phyloP scores from a whole-genome alignment of 1,284 basidiomycete species.

The Ustilago shanxiensis region DNA sequence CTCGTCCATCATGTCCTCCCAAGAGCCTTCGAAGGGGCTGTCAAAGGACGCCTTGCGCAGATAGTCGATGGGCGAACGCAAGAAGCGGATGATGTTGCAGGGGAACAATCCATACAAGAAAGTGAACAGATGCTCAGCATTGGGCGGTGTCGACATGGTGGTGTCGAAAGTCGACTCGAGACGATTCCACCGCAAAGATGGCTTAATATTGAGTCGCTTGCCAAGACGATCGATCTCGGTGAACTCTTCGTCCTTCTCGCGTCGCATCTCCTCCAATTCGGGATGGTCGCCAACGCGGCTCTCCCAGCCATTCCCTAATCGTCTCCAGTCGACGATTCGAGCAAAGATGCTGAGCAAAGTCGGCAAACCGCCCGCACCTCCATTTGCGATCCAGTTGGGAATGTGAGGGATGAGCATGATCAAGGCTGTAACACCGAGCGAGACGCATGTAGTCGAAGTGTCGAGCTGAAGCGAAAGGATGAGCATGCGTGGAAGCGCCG shows the following conservation, averaged over 20 bases:
- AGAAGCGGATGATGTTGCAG: slow-evolving; percentile 82
- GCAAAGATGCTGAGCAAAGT: slow-evolving; percentile 63
- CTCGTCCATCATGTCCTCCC: slow-evolving; percentile 77
- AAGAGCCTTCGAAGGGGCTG: slow-evolving; percentile 53
- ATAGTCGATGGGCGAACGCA: slow-evolving; percentile 78
- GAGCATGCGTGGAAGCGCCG: slow-evolving; percentile 56
- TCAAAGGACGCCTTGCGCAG: slow-evolving; percentile 78
- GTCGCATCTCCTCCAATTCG: slow-evolving; percentile 38
- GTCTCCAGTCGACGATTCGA: slow-evolving; percentile 63
- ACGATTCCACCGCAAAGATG: slow-evolving; percentile 52
- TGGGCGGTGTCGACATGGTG: slow-evolving; percentile 51
- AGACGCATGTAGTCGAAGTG: slow-evolving; percentile 56
- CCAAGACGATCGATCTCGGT: slow-evolving; percentile 57
- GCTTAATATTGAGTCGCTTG: slow-evolving; percentile 55
- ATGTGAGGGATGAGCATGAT: slow-evolving; percentile 68
- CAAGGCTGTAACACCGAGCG: slow-evolving; percentile 60
- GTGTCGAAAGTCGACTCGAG: slow-evolving; percentile 59
- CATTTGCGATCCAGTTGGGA: slow-evolving; percentile 64
- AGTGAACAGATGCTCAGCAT: slow-evolving; percentile 74
- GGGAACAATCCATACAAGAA: slow-evolving; percentile 88
- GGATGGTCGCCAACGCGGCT: slow-evolving; percentile 43
- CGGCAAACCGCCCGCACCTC: slow-evolving; percentile 60
- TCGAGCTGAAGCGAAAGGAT: slow-evolving; percentile 60
- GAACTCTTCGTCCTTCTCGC: slow-evolving; percentile 58
- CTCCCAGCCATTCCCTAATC: slow-evolving; percentile 58